Evolutionary conservation across 2,329 filamentous ascomycete species (phyloP).

Genomic region (Chaetomium strumarium): DNA sequence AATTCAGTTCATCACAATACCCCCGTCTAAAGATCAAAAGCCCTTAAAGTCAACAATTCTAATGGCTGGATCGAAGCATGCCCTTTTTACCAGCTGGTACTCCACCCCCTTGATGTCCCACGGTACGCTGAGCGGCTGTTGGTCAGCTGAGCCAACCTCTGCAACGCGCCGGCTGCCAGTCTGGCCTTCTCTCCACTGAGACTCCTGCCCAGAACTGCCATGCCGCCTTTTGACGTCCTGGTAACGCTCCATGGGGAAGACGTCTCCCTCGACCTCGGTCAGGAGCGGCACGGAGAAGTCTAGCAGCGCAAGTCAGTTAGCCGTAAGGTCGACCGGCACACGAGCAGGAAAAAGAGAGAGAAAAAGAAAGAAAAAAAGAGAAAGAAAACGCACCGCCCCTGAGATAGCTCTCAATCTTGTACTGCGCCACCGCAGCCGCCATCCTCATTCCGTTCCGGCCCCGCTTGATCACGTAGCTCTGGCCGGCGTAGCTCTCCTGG

Average conservation of each 20-base stretch:
- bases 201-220: slow-evolving; percentile 3
- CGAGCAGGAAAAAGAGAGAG: too few species aligned
- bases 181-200: slow-evolving; percentile 9
- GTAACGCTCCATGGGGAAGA: slow-evolving; percentile 16
- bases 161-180: slow-evolving; percentile 6
- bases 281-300: slow-evolving; percentile 20
- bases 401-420: slow-evolving; percentile 21
- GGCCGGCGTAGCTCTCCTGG: slow-evolving; percentile 11
- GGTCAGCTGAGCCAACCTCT: slow-evolving; percentile 6
- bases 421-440: slow-evolving; percentile 13
- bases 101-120: slow-evolving; percentile 20
- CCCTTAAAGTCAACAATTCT: slow-evolving; percentile 11
- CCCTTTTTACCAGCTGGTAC: slow-evolving; percentile 17
- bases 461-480: slow-evolving; percentile 19
- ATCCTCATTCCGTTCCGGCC: slow-evolving; percentile 12
- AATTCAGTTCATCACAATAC: neutral
- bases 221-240: slow-evolving; percentile 15
- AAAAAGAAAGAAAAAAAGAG: too few species aligned
- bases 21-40: slow-evolving; percentile 6
- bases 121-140: slow-evolving; percentile 10
- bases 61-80: slow-evolving; percentile 16
- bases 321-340: neutral
- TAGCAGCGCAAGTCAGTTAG: neutral
- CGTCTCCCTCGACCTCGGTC: slow-evolving; percentile 12
- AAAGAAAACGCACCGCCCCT: slow-evolving; percentile 13